Evolutionary conservation across 306 rosid genomes (phyloP).

Genomic region (Prinsepia uniflora): DNA sequence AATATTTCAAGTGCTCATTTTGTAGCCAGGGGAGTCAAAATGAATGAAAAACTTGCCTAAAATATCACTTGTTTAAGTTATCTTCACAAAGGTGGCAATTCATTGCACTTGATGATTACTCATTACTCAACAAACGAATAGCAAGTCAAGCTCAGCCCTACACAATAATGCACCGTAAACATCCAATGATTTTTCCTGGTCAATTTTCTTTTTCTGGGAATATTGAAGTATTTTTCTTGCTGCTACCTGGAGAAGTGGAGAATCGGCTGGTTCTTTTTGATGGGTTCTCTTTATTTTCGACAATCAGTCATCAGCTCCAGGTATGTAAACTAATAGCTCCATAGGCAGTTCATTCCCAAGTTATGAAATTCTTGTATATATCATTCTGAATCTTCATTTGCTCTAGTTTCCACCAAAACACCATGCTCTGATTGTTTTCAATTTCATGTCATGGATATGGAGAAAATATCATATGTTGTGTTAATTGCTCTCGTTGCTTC

Average conservation of each 20-base stretch:
- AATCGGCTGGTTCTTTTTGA: slow-evolving; percentile 18
- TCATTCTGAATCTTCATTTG: neutral
- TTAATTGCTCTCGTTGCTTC: slow-evolving; percentile 13
- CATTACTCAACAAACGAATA: neutral
- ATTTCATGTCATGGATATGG: slow-evolving; percentile 16
- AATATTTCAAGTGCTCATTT: slow-evolving; percentile 21
- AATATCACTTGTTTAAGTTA: slow-evolving; percentile 15
- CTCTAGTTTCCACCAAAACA: neutral
- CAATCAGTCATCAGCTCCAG: slow-evolving; percentile 15
- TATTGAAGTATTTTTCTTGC: neutral
- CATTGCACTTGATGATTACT: slow-evolving; percentile 6
- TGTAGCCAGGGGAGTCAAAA: slow-evolving; percentile 6
- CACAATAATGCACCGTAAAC: neutral
- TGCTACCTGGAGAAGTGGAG: slow-evolving; percentile 13
- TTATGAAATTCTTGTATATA: slow-evolving; percentile 3
- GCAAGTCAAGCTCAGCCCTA: neutral
- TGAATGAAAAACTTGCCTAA: slow-evolving; percentile 10
- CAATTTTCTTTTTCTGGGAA: neutral
- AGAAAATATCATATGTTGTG: slow-evolving; percentile 8
- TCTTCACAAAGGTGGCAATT: slow-evolving; percentile 15
- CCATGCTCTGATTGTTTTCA: neutral
- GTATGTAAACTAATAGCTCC: slow-evolving; percentile 16
- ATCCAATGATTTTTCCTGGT: slow-evolving; percentile 8
- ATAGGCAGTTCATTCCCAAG: neutral
- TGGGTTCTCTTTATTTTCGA: slow-evolving; percentile 10